Percentiles rank a stretch among this genome's conserved stretches.
phyloP scores from a whole-genome alignment of 179 eudicot species.

The Camellia oleifera region DNA sequence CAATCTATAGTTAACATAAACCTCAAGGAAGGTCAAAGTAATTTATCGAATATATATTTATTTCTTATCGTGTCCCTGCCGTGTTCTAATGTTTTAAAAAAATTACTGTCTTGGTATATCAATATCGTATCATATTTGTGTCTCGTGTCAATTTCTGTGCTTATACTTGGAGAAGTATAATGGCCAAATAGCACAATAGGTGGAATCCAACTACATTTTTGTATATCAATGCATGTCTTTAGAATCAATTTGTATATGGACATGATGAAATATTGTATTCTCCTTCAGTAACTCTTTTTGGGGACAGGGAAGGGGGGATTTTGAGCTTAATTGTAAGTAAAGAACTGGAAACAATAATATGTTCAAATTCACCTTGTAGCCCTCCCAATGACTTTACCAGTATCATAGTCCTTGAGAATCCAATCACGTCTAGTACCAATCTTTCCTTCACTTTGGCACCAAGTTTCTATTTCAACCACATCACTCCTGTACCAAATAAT shows the following conservation, averaged over 20 bases:
- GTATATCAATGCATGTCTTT: neutral
- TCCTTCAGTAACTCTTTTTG: neutral
- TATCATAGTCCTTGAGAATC: slow-evolving; percentile 78
- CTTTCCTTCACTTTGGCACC: slow-evolving; percentile 94
- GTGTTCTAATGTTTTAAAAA: too few species aligned
- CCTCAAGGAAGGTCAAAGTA: too few species aligned
- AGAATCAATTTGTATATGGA: too few species aligned
- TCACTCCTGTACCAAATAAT: slow-evolving; percentile 60
- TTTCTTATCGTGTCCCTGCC: too few species aligned
- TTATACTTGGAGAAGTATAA: neutral
- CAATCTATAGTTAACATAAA: too few species aligned
- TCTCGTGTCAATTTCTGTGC: too few species aligned
- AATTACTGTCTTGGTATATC: too few species aligned
- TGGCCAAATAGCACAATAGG: neutral
- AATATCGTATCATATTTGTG: too few species aligned
- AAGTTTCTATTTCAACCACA: slow-evolving; percentile 95
- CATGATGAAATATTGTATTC: neutral
- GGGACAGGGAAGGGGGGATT: neutral
- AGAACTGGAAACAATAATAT: neutral
- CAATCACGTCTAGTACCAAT: slow-evolving; percentile 95
- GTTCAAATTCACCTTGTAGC: slow-evolving; percentile 69
- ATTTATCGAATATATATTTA: too few species aligned
- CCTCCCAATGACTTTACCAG: slow-evolving; percentile 88
- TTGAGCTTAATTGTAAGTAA: neutral
- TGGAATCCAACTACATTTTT: neutral